Conservation (phyloP, 208 protist genomes). For the Trypanosomatidae sp. region DNA sequence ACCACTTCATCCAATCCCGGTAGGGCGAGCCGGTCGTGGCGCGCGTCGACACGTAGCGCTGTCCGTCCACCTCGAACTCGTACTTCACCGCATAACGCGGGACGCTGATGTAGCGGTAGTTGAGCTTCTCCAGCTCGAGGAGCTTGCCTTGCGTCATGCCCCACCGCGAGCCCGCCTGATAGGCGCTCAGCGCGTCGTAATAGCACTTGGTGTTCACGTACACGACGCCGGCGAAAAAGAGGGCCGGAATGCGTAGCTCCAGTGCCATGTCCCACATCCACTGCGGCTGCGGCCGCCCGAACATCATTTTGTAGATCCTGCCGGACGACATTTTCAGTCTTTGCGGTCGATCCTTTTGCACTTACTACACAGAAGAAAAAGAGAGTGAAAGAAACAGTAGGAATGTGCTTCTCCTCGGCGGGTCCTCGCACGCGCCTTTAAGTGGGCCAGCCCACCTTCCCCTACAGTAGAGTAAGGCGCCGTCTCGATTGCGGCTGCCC, state of each 20-base stretch:
- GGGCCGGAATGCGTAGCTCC: slow-evolving; percentile 72
- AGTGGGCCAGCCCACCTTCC: too few species aligned
- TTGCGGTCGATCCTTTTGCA: background rate
- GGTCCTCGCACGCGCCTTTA: too few species aligned
- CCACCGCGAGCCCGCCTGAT: slow-evolving; percentile 72
- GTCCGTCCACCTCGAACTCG: slow-evolving; percentile 84
- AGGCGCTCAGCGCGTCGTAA: slow-evolving; percentile 70
- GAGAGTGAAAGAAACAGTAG: background rate
- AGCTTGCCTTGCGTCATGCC: slow-evolving; percentile 73
- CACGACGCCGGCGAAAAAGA: slow-evolving; percentile 56
- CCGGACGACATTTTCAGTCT: slow-evolving; percentile 61
- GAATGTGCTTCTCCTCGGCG: background rate
- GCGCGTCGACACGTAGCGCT: slow-evolving; percentile 72
- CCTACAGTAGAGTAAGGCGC: too few species aligned
- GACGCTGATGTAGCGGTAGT: slow-evolving; percentile 86
- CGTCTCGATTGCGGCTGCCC: too few species aligned
- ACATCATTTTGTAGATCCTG: slow-evolving; percentile 70
- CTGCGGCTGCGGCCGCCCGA: slow-evolving; percentile 73
- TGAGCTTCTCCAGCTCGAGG: slow-evolving; percentile 78
- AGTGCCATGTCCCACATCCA: slow-evolving; percentile 89
- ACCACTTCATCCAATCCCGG: slow-evolving; percentile 72
- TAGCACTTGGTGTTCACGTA: slow-evolving; percentile 84
- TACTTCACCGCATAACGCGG: slow-evolving; percentile 84
- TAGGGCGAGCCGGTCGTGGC: slow-evolving; percentile 85
- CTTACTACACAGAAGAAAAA: background rate